Percentiles rank a stretch among this genome's conserved stretches.
phyloP scores from a whole-genome alignment of 2,329 filamentous ascomycete genomes.

The Fusarium citri region DNA sequence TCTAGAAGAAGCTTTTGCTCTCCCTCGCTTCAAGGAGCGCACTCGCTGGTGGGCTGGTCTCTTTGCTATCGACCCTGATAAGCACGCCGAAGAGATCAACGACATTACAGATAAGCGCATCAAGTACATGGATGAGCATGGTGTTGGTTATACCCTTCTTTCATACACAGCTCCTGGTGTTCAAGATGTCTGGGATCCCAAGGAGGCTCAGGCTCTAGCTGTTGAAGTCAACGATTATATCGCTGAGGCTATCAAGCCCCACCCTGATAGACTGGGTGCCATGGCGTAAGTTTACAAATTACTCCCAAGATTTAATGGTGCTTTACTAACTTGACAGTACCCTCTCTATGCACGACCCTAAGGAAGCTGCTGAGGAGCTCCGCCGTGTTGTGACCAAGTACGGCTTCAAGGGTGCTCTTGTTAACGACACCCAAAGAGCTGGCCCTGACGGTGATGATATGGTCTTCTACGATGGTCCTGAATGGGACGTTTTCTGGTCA shows the following conservation, averaged over 20 bases:
- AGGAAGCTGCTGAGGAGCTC: conserved; percentile 62
- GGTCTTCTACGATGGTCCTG: conserved; percentile 72
- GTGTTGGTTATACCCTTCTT: conserved; percentile 61
- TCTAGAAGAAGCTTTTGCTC: conserved; percentile 71
- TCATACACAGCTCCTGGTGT: conserved; percentile 63
- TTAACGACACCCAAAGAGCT: conserved; percentile 71
- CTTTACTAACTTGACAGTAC: conserved; percentile 45
- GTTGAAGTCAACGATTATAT: conserved; percentile 58
- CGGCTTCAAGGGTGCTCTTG: conserved; percentile 71
- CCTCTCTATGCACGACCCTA: conserved; percentile 65
- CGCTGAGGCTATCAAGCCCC: conserved; percentile 52
- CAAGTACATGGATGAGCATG: conserved; percentile 58
- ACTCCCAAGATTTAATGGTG: too few relatives aligned
- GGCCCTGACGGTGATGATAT: conserved; percentile 69
- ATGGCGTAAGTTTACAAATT: conserved; percentile 53
- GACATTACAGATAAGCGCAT: conserved; percentile 56
- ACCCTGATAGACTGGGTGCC: conserved; percentile 58
- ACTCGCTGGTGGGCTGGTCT: conserved; percentile 71
- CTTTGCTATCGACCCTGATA: conserved; percentile 69
- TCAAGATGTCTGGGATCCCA: conserved; percentile 58
- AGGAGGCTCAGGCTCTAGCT: conserved; percentile 56
- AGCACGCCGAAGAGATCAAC: conserved; percentile 66
- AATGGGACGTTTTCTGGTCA: conserved; percentile 72
- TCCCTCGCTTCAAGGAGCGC: conserved; percentile 68
- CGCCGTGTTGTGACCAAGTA: conserved; percentile 64